These are phyloP conservation scores for Cryptosporidium sp. DNA, from an alignment of 169 alveolate genomes.

Conservation along the genomic window DNA sequence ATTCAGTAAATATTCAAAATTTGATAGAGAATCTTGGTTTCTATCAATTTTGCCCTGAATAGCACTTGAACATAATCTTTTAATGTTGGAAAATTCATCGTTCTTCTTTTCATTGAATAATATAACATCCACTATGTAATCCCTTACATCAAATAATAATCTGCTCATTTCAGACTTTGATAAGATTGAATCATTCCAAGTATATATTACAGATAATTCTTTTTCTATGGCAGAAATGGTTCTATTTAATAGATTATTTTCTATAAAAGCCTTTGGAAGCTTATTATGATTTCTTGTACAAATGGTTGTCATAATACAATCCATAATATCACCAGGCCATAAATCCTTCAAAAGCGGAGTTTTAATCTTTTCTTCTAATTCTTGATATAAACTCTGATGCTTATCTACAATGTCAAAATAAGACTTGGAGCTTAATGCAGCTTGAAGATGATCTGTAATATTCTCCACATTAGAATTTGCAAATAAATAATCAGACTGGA, in stretches of 20 bases:
- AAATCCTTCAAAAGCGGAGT: constrained; percentile 40
- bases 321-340: constrained; percentile 76
- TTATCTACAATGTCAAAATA: constrained; percentile 41
- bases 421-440: constrained; percentile 38
- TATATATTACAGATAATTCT: constrained; percentile 51
- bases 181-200: constrained; percentile 56
- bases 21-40: not conserved
- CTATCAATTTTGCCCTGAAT: not conserved
- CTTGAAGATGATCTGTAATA: constrained; percentile 35
- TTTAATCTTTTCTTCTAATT: constrained; percentile 18
- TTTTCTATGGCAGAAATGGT: constrained; percentile 68
- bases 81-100: not conserved
- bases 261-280: constrained; percentile 41
- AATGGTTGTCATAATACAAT: constrained; percentile 65
- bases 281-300: constrained; percentile 67
- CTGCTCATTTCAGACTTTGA: constrained; percentile 73
- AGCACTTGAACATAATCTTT: not conserved
- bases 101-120: constrained; percentile 3
- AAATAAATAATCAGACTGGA: constrained; percentile 66
- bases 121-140: constrained; percentile 25
- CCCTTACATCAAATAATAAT: constrained; percentile 52
- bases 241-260: constrained; percentile 63
- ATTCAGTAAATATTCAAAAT: not conserved
- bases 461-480: constrained; percentile 70
- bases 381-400: constrained; percentile 51